A percentile compares a stretch with the other conserved stretches of the same genome.
Evolutionary conservation across 768 basidiomycete genomes (phyloP).

Genomic region (Leccinum imitatum): DNA sequence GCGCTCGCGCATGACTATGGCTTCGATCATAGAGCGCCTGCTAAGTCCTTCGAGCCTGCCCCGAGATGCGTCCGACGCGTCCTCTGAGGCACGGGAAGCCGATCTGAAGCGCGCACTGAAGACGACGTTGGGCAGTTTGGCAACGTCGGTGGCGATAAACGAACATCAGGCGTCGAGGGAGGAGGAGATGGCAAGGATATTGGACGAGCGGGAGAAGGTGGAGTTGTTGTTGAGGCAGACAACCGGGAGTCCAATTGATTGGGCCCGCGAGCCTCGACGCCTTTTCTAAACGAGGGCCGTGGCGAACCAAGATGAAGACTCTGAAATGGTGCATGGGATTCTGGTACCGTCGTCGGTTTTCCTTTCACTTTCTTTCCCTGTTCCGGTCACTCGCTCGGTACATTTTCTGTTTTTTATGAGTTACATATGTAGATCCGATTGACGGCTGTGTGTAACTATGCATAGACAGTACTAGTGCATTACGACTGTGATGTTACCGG

Average conservation of each 20-base stretch:
- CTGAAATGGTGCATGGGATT: neutral
- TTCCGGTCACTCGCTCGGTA: too few species aligned
- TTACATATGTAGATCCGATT: too few species aligned
- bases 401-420: too few species aligned
- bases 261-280: neutral
- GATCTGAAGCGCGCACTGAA: conserved; percentile 69
- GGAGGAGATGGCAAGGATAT: conserved; percentile 57
- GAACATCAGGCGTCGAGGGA: conserved; percentile 62
- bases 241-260: conserved; percentile 39
- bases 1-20: too few species aligned
- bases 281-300: neutral
- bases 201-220: conserved; percentile 65
- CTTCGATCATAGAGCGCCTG: conserved; percentile 9
- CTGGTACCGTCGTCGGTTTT: neutral
- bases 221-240: conserved; percentile 66
- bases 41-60: conserved; percentile 40
- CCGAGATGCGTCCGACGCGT: conserved; percentile 41
- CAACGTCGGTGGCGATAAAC: conserved; percentile 60
- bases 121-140: conserved; percentile 64
- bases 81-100: conserved; percentile 50
- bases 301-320: neutral
- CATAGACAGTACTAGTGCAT: too few species aligned
- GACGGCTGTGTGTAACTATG: too few species aligned
- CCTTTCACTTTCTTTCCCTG: neutral
- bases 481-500: too few species aligned